A percentile compares a stretch with the other conserved stretches of the same genome.
Evolutionary conservation across 768 basidiomycete species (phyloP).

Genomic region (Termitomyces sp.): DNA sequence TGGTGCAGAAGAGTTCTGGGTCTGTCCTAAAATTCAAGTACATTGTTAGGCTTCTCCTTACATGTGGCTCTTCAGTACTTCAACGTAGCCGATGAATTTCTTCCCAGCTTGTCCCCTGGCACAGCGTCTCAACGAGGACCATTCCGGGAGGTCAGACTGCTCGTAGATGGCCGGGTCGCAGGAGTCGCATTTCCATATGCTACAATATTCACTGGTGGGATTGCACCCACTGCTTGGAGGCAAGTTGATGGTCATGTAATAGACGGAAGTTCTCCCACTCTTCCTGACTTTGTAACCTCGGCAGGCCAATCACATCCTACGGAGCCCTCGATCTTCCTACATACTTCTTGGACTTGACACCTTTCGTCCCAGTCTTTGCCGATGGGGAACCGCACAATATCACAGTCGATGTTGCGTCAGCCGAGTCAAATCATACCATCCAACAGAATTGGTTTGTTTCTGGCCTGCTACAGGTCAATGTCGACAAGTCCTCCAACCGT

Average conservation of each 20-base stretch:
- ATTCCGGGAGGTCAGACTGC: constrained; percentile 44
- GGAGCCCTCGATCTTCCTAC: constrained; percentile 74
- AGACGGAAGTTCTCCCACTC: too few relatives aligned
- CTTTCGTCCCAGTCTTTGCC: constrained; percentile 65
- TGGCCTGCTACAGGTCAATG: constrained; percentile 61
- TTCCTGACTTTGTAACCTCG: neutral
- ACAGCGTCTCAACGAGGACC: constrained; percentile 35
- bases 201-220: constrained; percentile 72
- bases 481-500: constrained; percentile 49
- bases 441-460: constrained; percentile 77
- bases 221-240: constrained; percentile 68
- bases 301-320: constrained; percentile 69
- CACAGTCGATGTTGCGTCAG: constrained; percentile 67
- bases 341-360: constrained; percentile 73
- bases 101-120: constrained; percentile 44
- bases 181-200: constrained; percentile 45
- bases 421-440: constrained; percentile 57
- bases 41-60: neutral
- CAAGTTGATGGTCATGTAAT: constrained; percentile 12
- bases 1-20: constrained; percentile 68
- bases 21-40: constrained; percentile 16
- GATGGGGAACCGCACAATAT: constrained; percentile 64
- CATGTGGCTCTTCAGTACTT: constrained; percentile 43
- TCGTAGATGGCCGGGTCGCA: constrained; percentile 38
- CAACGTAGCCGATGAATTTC: constrained; percentile 57